phyloP scores from a whole-genome alignment of 202 grass and related monocot species.

The Carex arenaria region DNA sequence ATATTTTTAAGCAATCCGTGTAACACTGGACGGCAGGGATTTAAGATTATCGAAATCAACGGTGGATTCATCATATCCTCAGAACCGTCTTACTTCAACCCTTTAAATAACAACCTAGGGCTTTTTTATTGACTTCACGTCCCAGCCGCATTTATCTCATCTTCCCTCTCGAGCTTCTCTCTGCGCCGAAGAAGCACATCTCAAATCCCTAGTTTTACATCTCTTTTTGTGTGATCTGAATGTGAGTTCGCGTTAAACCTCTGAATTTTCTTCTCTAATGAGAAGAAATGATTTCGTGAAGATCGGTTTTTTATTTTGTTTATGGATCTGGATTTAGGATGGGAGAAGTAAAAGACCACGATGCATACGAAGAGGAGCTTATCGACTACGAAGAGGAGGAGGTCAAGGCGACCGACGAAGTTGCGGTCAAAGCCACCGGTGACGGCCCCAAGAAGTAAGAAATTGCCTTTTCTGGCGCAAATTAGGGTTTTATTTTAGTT shows the following conservation, averaged over 20 bases:
- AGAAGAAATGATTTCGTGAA: background rate
- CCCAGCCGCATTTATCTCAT: constrained; percentile 8
- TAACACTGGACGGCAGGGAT: background rate
- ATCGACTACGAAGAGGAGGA: constrained; percentile 92
- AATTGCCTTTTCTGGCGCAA: background rate
- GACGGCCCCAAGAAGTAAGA: constrained; percentile 79
- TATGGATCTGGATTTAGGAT: constrained; percentile 26
- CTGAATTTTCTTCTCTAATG: background rate
- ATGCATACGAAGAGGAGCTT: constrained; percentile 94
- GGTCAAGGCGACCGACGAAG: constrained; percentile 56
- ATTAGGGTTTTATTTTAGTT: background rate
- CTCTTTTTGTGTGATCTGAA: background rate
- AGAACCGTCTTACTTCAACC: background rate
- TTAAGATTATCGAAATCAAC: background rate
- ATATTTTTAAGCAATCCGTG: background rate
- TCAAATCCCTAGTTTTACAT: background rate
- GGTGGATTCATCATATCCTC: background rate
- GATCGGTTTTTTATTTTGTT: background rate
- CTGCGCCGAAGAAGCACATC: background rate
- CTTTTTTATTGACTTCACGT: background rate
- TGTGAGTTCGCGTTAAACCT: background rate
- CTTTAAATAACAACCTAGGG: constrained; percentile 5
- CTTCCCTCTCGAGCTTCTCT: background rate
- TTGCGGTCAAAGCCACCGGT: constrained; percentile 43
- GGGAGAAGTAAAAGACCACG: constrained; percentile 77